phyloP scores from a whole-genome alignment of 805 yeast species.

The Spathaspora passalidarum region DNA sequence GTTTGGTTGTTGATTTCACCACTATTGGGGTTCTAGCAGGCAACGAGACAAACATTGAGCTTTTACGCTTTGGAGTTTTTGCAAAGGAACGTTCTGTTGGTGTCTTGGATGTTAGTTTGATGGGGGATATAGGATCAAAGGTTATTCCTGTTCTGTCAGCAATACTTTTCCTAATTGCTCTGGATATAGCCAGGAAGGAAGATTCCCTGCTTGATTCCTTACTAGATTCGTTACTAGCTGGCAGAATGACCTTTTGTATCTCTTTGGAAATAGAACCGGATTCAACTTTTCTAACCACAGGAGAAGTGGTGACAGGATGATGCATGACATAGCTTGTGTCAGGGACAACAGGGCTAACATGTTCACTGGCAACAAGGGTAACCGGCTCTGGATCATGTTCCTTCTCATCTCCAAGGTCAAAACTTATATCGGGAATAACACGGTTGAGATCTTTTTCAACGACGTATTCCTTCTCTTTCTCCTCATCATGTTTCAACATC shows the following conservation, averaged over 20 bases:
- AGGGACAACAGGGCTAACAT: not conserved
- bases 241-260: not conserved
- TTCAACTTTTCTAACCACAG: not conserved
- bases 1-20: slow-evolving; percentile 16
- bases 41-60: slow-evolving; percentile 33
- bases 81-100: not conserved
- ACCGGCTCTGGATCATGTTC: not conserved
- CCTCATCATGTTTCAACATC: slow-evolving; percentile 1
- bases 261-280: not conserved
- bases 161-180: slow-evolving; percentile 44
- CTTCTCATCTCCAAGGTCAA: not conserved
- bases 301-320: not conserved
- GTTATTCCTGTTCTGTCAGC: slow-evolving; percentile 25
- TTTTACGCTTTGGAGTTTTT: slow-evolving; percentile 26
- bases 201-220: slow-evolving; percentile 21
- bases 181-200: slow-evolving; percentile 47
- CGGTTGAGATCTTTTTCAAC: not conserved
- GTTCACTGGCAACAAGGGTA: not conserved
- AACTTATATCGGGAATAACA: not conserved
- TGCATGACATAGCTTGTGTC: not conserved
- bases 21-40: slow-evolving; percentile 39
- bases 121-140: not conserved
- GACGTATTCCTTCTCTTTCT: not conserved
- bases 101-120: not conserved
- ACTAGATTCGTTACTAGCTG: not conserved